Evolutionary conservation across 2,329 filamentous ascomycete species (phyloP).

Genomic region (Pseudopyricularia javanii): DNA sequence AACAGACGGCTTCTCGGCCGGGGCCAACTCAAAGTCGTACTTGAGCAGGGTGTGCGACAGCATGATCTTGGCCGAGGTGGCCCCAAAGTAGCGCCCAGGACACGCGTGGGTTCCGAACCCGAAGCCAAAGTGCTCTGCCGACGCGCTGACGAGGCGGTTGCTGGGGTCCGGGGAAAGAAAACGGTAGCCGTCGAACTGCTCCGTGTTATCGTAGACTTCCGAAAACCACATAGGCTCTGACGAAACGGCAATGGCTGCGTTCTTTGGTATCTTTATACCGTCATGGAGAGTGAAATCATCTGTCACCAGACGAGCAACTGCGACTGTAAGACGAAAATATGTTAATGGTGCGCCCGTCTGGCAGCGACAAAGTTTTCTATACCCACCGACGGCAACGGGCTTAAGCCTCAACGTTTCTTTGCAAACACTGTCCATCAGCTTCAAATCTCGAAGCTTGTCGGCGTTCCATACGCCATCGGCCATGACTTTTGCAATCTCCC

Average conservation of each 20-base stretch:
- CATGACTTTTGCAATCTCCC: neutral
- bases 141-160: neutral
- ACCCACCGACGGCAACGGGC: neutral
- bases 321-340: too few species aligned
- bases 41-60: slow-evolving; percentile 26
- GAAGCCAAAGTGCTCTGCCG: slow-evolving; percentile 24
- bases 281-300: neutral
- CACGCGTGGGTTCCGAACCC: slow-evolving; percentile 34
- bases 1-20: neutral
- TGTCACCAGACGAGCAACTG: neutral
- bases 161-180: neutral
- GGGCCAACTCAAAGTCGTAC: slow-evolving; percentile 15
- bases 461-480: neutral
- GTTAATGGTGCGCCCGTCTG: too few species aligned
- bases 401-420: neutral
- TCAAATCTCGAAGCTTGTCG: neutral
- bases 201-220: neutral
- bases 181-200: neutral
- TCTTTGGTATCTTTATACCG: neutral
- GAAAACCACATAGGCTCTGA: neutral
- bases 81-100: slow-evolving; percentile 34
- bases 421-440: neutral
- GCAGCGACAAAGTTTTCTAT: too few species aligned
- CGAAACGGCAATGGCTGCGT: neutral
- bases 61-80: slow-evolving; percentile 31